Conservation (phyloP, 1,284 basidiomycete genomes). For the Cystobasidiaceae sp. region DNA sequence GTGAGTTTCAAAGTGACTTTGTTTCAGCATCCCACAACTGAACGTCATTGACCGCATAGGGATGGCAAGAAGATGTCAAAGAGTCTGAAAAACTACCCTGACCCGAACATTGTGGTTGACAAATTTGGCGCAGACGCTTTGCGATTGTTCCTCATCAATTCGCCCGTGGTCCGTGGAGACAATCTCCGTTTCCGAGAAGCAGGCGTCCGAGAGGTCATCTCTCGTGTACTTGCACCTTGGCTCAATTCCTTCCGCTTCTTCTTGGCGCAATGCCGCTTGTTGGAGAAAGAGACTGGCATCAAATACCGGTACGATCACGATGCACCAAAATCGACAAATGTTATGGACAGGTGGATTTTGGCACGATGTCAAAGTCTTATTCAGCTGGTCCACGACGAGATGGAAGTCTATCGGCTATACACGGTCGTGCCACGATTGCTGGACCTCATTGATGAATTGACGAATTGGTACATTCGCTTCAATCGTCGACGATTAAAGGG, state of each 20-base stretch:
- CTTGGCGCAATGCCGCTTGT: constrained; percentile 84
- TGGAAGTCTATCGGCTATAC: constrained; percentile 96
- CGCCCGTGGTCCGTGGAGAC: constrained; percentile 95
- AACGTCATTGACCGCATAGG: constrained; percentile 47
- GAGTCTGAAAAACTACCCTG: constrained; percentile 96
- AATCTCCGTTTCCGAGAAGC: constrained; percentile 97
- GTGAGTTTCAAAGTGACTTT: constrained; percentile 50
- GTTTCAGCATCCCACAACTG: neutral
- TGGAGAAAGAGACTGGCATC: constrained; percentile 73
- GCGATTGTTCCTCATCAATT: constrained; percentile 98
- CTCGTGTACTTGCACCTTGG: constrained; percentile 95
- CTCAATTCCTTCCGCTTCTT: constrained; percentile 99
- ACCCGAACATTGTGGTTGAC: constrained; percentile 85
- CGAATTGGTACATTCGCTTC: constrained; percentile 99
- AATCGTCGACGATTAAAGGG: constrained; percentile 95
- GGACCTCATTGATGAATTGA: constrained; percentile 90
- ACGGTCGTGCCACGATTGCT: constrained; percentile 93
- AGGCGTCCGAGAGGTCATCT: constrained; percentile 93
- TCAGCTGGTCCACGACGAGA: constrained; percentile 83
- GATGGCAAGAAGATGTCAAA: constrained; percentile 99
- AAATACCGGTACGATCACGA: constrained; percentile 85
- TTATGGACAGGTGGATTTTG: constrained; percentile 98
- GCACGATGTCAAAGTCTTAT: constrained; percentile 96
- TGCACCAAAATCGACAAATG: constrained; percentile 78
- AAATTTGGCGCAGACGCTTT: constrained; percentile 94